These are phyloP conservation scores for Berkeleyomyces rouxiae DNA, from an alignment of 2,329 filamentous ascomycete species.

Conservation along the genomic window DNA sequence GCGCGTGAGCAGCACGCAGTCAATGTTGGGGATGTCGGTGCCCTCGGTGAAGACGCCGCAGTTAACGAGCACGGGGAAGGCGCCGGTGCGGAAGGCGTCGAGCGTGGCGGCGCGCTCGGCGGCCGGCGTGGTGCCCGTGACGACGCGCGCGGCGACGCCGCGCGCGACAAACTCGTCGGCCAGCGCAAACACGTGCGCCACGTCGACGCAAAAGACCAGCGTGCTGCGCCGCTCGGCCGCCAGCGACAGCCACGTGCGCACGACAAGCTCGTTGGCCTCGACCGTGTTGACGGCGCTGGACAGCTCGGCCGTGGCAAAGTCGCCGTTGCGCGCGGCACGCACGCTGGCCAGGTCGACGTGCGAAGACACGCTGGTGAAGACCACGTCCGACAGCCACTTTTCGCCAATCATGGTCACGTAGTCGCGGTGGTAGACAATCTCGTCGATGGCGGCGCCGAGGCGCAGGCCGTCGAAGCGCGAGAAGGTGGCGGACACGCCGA, in stretches of 20 bases:
- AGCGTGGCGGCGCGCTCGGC: constrained; percentile 52
- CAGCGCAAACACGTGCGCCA: constrained; percentile 61
- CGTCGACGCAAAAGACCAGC: constrained; percentile 83
- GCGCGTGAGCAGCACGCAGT: constrained; percentile 75
- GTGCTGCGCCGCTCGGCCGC: constrained; percentile 63
- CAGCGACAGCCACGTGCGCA: constrained; percentile 72
- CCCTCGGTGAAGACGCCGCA: constrained; percentile 95
- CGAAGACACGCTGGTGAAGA: constrained; percentile 83
- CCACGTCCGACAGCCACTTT: constrained; percentile 80
- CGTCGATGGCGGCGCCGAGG: constrained; percentile 72
- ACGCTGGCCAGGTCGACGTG: constrained; percentile 64
- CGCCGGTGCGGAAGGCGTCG: constrained; percentile 53
- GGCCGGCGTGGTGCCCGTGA: constrained; percentile 67
- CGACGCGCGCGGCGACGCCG: constrained; percentile 67
- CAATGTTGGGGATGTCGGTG: constrained; percentile 93
- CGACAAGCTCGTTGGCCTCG: constrained; percentile 65
- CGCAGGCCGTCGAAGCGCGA: constrained; percentile 68
- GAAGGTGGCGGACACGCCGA: constrained; percentile 77
- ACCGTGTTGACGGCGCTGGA: constrained; percentile 70
- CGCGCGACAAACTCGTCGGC: constrained; percentile 59
- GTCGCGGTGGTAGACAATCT: constrained; percentile 86
- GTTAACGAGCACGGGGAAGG: constrained; percentile 75
- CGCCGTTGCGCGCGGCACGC: constrained; percentile 34
- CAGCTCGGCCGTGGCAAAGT: constrained; percentile 65
- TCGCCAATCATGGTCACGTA: constrained; percentile 57